These are phyloP conservation scores for Corylus heterophylla DNA, from an alignment of 306 rosid species.

Conservation along the genomic window DNA sequence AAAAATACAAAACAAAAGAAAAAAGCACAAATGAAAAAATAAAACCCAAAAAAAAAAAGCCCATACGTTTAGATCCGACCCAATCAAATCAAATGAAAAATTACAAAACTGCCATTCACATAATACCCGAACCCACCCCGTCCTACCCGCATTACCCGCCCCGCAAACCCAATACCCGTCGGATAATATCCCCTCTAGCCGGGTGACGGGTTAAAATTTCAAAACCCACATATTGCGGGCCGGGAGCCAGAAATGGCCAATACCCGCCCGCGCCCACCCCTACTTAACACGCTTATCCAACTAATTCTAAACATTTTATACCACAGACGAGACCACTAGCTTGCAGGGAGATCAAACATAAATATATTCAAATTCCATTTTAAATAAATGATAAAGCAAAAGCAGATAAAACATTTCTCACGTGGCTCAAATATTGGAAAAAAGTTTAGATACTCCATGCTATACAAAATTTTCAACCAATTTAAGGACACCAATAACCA, in stretches of 20 bases:
- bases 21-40: neutral
- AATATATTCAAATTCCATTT: neutral
- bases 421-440: neutral
- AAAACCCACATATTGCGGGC: no score
- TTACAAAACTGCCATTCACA: no score
- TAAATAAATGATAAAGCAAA: neutral
- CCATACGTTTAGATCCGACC: no score
- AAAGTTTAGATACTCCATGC: neutral
- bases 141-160: no score
- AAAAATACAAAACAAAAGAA: no score
- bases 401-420: neutral
- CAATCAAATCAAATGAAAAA: no score
- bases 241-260: no score
- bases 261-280: no score
- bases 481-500: neutral
- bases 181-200: no score
- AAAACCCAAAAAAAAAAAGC: neutral
- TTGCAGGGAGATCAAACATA: neutral
- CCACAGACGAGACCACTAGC: neutral
- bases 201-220: no score
- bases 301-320: neutral
- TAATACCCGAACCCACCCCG: no score
- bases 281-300: neutral
- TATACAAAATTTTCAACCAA: neutral
- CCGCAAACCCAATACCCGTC: no score